These are phyloP conservation scores for Linnemannia exigua DNA, from an alignment of 192 early-diverging fungal genomes.

Conservation along the genomic window DNA sequence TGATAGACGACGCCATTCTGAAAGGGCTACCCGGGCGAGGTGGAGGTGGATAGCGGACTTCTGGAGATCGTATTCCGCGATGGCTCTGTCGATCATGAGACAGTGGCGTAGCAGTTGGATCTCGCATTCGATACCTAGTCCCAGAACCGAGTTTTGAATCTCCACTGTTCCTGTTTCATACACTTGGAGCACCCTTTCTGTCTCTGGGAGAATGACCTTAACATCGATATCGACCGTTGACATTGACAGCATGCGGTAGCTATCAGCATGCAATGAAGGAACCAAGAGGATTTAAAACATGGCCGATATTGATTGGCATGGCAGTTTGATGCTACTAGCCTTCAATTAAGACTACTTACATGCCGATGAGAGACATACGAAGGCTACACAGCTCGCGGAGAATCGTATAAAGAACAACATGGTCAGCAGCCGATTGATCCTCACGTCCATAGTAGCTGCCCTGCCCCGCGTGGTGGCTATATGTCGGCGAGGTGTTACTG, in stretches of 20 bases:
- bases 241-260: conserved; percentile 57
- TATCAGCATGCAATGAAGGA: conserved; percentile 21
- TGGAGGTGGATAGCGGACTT: conserved; percentile 59
- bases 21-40: conserved; percentile 44
- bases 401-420: conserved; percentile 47
- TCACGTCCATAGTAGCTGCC: conserved; percentile 11
- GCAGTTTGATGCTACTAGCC: too few relatives aligned
- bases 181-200: conserved; percentile 18
- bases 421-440: conserved; percentile 34
- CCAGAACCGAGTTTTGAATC: conserved; percentile 50
- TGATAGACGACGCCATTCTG: conserved; percentile 58
- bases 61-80: conserved; percentile 63
- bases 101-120: conserved; percentile 49
- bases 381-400: conserved; percentile 47
- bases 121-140: conserved; percentile 56
- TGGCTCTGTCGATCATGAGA: conserved; percentile 47
- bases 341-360: conserved; percentile 30
- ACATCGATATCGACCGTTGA: conserved; percentile 46
- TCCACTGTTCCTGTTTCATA: conserved; percentile 10
- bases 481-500: conserved; percentile 21
- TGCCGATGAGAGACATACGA: conserved; percentile 32
- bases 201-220: conserved; percentile 38
- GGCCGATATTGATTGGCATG: too few relatives aligned
- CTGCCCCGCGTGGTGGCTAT: conserved; percentile 8
- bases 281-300: not conserved